phyloP scores from a whole-genome alignment of 768 basidiomycete genomes.

The Xerocomus brunneocitrinus region DNA sequence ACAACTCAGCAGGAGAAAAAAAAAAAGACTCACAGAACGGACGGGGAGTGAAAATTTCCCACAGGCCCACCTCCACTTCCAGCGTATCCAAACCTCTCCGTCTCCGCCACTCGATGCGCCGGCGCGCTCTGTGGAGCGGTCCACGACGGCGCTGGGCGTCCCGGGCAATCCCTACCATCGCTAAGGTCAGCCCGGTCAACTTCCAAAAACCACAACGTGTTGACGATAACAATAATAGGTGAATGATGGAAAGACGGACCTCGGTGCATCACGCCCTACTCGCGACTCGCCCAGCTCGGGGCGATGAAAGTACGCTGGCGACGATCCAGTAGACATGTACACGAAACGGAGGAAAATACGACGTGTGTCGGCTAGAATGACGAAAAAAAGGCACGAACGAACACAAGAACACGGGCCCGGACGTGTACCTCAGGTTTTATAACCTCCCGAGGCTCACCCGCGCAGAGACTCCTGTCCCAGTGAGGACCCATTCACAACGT shows the following conservation, averaged over 20 bases:
- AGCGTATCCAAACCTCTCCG: slow-evolving; percentile 5
- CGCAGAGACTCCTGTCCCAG: background rate
- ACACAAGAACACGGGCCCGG: background rate
- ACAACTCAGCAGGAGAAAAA: background rate
- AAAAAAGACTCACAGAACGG: background rate
- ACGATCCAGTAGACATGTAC: slow-evolving; percentile 4
- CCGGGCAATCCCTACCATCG: slow-evolving; percentile 5
- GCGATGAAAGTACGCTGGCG: background rate
- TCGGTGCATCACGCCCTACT: background rate
- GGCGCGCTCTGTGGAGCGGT: background rate
- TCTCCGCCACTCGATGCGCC: background rate
- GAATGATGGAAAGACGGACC: slow-evolving; percentile 5
- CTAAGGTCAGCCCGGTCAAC: background rate
- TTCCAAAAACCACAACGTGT: background rate
- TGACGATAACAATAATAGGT: background rate
- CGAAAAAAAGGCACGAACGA: background rate
- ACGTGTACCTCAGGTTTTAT: background rate
- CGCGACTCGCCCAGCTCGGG: background rate
- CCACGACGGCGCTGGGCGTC: background rate
- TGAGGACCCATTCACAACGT: background rate
- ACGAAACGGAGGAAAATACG: background rate
- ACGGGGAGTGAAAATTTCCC: background rate
- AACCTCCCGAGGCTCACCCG: background rate
- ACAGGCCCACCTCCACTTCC: background rate
- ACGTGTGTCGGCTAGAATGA: background rate